Percentiles rank a stretch among this genome's conserved stretches.
These are phyloP conservation scores for Pleurotus cornucopiae DNA, from an alignment of 768 basidiomycete species.

Conservation along the genomic window DNA sequence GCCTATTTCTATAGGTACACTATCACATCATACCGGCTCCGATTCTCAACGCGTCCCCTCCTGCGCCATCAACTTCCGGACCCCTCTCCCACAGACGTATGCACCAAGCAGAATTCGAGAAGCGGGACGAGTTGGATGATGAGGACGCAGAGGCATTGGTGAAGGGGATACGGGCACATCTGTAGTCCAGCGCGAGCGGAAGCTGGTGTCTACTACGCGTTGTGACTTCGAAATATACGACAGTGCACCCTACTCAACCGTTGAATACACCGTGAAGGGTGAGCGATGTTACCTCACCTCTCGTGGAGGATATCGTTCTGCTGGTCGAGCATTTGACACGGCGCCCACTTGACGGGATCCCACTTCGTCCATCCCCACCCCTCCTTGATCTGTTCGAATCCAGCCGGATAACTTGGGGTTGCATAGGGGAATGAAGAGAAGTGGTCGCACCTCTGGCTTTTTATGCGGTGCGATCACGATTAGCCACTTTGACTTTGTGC, in stretches of 20 bases:
- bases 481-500: constrained; percentile 58
- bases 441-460: constrained; percentile 56
- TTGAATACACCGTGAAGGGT: background rate
- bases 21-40: constrained; percentile 78
- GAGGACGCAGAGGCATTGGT: constrained; percentile 47
- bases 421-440: background rate
- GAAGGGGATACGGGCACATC: constrained; percentile 38
- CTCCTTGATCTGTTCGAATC: constrained; percentile 46
- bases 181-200: constrained; percentile 18
- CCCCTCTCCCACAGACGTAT: constrained; percentile 46
- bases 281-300: constrained; percentile 24
- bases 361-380: constrained; percentile 68
- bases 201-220: constrained; percentile 15
- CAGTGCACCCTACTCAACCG: background rate
- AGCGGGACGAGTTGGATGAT: constrained; percentile 55
- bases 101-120: constrained; percentile 57
- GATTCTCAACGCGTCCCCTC: constrained; percentile 24
- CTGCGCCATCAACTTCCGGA: constrained; percentile 9
- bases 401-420: too few species aligned
- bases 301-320: constrained; percentile 45
- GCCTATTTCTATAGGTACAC: constrained; percentile 47
- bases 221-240: constrained; percentile 44
- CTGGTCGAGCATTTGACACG: constrained; percentile 34
- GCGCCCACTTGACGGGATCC: constrained; percentile 46
- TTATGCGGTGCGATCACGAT: constrained; percentile 73